These are phyloP conservation scores for Epichloe sp. DNA, from an alignment of 2,329 filamentous ascomycete genomes.

Conservation along the genomic window DNA sequence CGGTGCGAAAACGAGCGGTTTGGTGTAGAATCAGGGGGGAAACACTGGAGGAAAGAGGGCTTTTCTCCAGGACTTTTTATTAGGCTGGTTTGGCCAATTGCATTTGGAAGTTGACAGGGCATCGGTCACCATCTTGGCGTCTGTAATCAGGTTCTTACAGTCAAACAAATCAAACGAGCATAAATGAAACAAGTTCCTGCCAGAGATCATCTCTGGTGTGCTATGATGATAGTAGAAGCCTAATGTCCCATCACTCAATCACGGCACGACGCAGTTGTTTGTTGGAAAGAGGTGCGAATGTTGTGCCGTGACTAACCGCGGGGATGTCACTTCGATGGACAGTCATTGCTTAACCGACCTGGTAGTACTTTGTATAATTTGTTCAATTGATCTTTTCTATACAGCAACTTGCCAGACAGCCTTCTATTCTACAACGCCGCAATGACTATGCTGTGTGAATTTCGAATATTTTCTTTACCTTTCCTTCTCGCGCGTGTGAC, in stretches of 20 bases:
- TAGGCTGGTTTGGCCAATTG: slow-evolving; percentile 48
- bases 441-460: background rate
- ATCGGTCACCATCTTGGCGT: slow-evolving; percentile 53
- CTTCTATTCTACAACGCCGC: slow-evolving; percentile 1
- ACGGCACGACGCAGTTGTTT: no score
- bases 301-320: no score
- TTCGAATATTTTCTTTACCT: background rate
- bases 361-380: background rate
- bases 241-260: no score
- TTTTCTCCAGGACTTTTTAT: slow-evolving; percentile 25
- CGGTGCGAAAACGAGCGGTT: slow-evolving; percentile 4
- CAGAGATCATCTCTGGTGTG: slow-evolving; percentile 15
- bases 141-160: slow-evolving; percentile 54
- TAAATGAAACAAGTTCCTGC: slow-evolving; percentile 17
- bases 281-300: no score
- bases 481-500: no score
- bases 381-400: slow-evolving; percentile 7
- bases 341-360: background rate
- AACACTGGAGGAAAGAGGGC: slow-evolving; percentile 7
- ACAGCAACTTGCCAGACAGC: background rate
- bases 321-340: no score
- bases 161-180: slow-evolving; percentile 37
- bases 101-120: slow-evolving; percentile 50
- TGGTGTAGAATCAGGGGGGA: slow-evolving; percentile 30
- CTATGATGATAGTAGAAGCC: slow-evolving; percentile 14